A percentile compares a stretch with the other conserved stretches of the same genome.
Conservation (phyloP, 306 rosid species). For the Citrullus mucosospermus region DNA sequence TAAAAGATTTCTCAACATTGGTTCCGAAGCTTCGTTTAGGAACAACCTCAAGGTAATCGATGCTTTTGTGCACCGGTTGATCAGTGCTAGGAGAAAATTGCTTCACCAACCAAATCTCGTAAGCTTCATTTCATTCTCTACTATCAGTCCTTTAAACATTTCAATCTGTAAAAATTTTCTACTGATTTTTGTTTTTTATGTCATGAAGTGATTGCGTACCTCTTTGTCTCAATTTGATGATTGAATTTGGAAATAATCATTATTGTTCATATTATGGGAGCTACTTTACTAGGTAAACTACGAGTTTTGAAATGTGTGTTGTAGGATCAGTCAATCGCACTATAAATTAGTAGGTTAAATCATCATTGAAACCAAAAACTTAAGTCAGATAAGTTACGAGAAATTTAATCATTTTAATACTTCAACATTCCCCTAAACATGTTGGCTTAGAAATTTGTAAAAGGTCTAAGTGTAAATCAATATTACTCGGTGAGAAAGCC, state of each 20-base stretch:
- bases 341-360: too few species aligned
- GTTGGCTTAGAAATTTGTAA: too few species aligned
- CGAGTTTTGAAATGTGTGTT: not conserved
- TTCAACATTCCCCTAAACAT: too few species aligned
- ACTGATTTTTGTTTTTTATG: not conserved
- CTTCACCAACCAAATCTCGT: slow-evolving; percentile 27
- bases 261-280: not conserved
- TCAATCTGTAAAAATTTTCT: not conserved
- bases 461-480: too few species aligned
- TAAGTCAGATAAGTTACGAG: too few species aligned
- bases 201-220: not conserved
- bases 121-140: slow-evolving; percentile 11
- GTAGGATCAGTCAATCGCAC: too few species aligned
- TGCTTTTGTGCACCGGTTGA: slow-evolving; percentile 35
- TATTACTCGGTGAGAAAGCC: too few species aligned
- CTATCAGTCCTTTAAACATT: not conserved
- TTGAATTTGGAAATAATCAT: not conserved
- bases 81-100: slow-evolving; percentile 29
- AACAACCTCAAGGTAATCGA: slow-evolving; percentile 30
- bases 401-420: too few species aligned
- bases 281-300: not conserved
- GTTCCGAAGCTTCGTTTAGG: slow-evolving; percentile 47
- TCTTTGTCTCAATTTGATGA: not conserved
- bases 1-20: slow-evolving; percentile 50
- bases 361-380: too few species aligned